Evolutionary conservation across 768 basidiomycete genomes (phyloP), one percentile per base, ranked within the genome.

Genomic region (Terana coerulea): DNA sequence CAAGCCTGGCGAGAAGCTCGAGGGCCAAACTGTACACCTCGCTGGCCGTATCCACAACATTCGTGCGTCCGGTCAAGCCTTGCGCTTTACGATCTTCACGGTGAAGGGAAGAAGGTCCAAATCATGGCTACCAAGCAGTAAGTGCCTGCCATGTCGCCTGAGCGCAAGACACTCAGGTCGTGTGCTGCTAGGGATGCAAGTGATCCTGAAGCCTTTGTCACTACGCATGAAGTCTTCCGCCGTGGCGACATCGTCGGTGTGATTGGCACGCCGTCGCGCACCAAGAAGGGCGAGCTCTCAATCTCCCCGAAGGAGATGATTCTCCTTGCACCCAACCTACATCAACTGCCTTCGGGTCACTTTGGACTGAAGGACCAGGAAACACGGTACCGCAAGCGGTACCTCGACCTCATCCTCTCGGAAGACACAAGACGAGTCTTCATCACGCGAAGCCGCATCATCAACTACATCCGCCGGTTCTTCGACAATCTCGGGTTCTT

Each of bases 321-420:
- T 51, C 88, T 99, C 48, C 91, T 99, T 55, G 83, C 95, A 2
- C 95, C 95, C 30, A 97, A 97, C 72, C 76, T 99, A 21, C 95
- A 98, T 72, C 94, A 95, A 67, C 79, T 98, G 10, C 95, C 95
- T 49, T 94, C 90, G 0, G 75, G 81, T 50, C 91, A 92, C 70
- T 94, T 89, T 55, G 97, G 95, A 36, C 75, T 99, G 62, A 95
- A 95, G 78, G 95, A 99, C 70, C 89, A 93, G 67, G 97, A 98
- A 72, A 91, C 91, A 31, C 84, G 95, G 35, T 97, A 98, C 77
- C 81, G 95, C 70, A 98, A 98, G 86, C 88, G 95, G 48, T 98
- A 98, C 75, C 84, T 99, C 56, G 95, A 99, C 70, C 83, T 99
- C 55, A 97, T 98, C 72, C 77, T 99, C 69, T 95, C 90, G 68